Evolutionary conservation across 352 stramenopile species (phyloP), one percentile per base, ranked within the genome.

Genomic region (Pythium folliculosum): DNA sequence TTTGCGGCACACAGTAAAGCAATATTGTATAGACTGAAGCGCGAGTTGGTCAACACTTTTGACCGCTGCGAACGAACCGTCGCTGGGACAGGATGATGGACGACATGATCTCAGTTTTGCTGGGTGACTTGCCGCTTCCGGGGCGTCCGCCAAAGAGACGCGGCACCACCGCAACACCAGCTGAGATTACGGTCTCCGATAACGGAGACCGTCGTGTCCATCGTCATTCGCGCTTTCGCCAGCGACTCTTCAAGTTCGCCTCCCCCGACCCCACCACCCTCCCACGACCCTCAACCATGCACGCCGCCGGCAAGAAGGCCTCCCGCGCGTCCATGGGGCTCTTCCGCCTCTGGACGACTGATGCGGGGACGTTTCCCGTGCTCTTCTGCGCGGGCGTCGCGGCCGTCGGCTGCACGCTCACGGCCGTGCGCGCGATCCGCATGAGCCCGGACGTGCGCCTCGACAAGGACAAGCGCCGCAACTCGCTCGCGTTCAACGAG

Each of bases 341-440:
- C 60, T 72, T 77, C 66, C 81, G 80, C 55, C 77, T 85, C 65
- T 85, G 77, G 77, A 80, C 63, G 38, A 85, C 77, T 1, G 77
- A 85, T 70, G 73, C 63, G 43, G 73, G 77, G 54, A 85, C 77
- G 32, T 81, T 85, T 63, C 69, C 77, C 21, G 69, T 80, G 35
- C 64, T 84, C 60, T 73, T 84, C 61, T 76, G 74, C 65, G 71
- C 67, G 37, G 67, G 67, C 55, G 67, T 78, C 58, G 77, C 73
- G 57, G 66, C 74, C 23, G 60, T 77, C 35, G 74, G 55, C 52
- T 75, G 71, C 47, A 63, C 64, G 35, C 40, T 64, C 62, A 77
- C 54, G 48, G 67, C 72, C 47, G 65, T 60, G 25, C 74, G 72
- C 59, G 78, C 73, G 59, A 67, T 77, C 23, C 45, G 35, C 58